These are phyloP conservation scores for Clavaria fumosa DNA, from an alignment of 768 basidiomycete genomes.

Conservation along the genomic window DNA sequence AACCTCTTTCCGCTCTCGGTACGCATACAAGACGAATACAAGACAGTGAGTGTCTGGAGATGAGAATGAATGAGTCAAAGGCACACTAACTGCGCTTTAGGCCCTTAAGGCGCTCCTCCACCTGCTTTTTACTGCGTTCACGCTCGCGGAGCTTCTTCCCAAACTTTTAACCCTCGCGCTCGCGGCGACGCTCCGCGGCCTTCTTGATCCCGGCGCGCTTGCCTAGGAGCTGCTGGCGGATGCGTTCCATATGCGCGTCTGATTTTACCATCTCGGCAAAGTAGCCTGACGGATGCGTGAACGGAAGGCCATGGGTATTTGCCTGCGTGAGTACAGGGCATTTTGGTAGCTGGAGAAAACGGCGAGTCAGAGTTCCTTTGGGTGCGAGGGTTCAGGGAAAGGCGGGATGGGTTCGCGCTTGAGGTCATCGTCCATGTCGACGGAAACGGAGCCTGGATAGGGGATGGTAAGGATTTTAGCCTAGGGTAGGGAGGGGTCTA, in stretches of 20 bases:
- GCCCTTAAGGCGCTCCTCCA: constrained; percentile 72
- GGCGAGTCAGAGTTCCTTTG: no score
- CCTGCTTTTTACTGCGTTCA: constrained; percentile 78
- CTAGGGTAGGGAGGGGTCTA: constrained; percentile 66
- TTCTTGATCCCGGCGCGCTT: constrained; percentile 81
- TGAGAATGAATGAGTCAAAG: no score
- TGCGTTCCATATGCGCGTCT: constrained; percentile 94
- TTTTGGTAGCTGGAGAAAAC: constrained; percentile 80
- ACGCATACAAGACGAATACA: no score
- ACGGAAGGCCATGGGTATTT: constrained; percentile 63
- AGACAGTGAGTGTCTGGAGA: background rate
- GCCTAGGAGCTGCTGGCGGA: constrained; percentile 79
- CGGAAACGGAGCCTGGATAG: constrained; percentile 58
- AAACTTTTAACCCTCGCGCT: constrained; percentile 93
- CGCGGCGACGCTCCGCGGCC: constrained; percentile 79
- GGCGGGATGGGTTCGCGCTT: constrained; percentile 65
- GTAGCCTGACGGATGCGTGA: constrained; percentile 85
- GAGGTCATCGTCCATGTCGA: constrained; percentile 76
- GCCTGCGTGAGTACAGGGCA: constrained; percentile 73
- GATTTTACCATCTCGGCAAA: constrained; percentile 99
- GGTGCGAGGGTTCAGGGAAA: constrained; percentile 1
- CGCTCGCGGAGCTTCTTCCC: constrained; percentile 92
- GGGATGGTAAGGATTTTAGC: constrained; percentile 65
- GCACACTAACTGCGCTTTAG: constrained; percentile 82
- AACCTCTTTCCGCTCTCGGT: constrained; percentile 69